Evolutionary conservation across 2,329 filamentous ascomycete genomes (phyloP).

Genomic region (Lithohypha guttulata): DNA sequence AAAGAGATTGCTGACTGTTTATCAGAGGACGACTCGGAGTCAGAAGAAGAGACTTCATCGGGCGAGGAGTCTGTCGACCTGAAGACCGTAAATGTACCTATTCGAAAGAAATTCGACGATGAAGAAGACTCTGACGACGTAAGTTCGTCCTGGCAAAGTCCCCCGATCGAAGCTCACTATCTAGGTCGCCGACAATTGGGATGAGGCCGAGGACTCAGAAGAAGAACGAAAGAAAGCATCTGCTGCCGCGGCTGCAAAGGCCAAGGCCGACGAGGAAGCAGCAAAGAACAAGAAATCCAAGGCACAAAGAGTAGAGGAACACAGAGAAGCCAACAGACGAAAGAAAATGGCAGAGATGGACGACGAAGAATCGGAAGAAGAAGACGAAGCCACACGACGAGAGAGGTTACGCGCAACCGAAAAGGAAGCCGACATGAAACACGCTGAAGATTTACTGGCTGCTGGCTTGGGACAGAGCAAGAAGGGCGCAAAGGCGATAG

Average conservation of each 20-base stretch:
- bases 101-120: conserved; percentile 72
- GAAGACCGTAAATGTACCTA: conserved; percentile 32
- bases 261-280: conserved; percentile 78
- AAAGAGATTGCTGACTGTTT: conserved; percentile 5
- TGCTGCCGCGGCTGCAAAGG: conserved; percentile 75
- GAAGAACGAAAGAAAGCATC: conserved; percentile 90
- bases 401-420: conserved; percentile 68
- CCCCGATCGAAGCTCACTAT: conserved; percentile 6
- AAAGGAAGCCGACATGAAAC: conserved; percentile 75
- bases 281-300: conserved; percentile 87
- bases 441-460: conserved; percentile 86
- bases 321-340: conserved; percentile 52
- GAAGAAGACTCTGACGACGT: conserved; percentile 80
- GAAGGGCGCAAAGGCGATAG: conserved; percentile 53
- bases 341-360: conserved; percentile 48
- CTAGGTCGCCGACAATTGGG: conserved; percentile 91
- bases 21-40: conserved; percentile 8
- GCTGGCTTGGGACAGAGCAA: conserved; percentile 62
- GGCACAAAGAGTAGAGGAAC: conserved; percentile 73
- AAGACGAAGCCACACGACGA: conserved; percentile 61
- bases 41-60: conserved; percentile 26
- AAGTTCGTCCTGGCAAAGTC: conserved; percentile 24
- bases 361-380: conserved; percentile 49
- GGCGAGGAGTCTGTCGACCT: conserved; percentile 27
- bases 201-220: conserved; percentile 92